Conservation (phyloP, 331 rosid species). For the Acacia pycnantha region DNA sequence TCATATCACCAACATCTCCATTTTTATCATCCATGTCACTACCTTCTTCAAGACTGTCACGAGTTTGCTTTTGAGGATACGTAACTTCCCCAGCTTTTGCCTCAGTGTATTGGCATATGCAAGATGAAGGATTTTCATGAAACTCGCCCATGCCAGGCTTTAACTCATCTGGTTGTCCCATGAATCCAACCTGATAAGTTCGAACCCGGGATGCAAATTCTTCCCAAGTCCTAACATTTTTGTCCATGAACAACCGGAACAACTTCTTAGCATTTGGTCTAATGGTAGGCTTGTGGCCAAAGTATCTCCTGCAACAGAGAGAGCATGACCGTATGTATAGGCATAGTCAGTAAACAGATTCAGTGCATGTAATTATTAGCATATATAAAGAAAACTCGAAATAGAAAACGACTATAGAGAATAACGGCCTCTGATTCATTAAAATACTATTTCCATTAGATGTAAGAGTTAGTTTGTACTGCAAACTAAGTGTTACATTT, state of each 20-base stretch:
- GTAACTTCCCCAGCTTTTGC: slow-evolving; percentile 21
- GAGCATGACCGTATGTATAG: not conserved
- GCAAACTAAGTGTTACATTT: too few species aligned
- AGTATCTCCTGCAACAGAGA: slow-evolving; percentile 71
- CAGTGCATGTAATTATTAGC: not conserved
- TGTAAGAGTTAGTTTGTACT: too few species aligned
- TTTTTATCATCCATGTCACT: slow-evolving; percentile 23
- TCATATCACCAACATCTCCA: slow-evolving; percentile 27
- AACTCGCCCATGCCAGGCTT: slow-evolving; percentile 71
- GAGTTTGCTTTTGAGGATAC: slow-evolving; percentile 28
- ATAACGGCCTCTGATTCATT: slow-evolving; percentile 6
- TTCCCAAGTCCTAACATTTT: slow-evolving; percentile 66
- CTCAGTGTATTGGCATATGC: slow-evolving; percentile 61
- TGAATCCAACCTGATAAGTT: slow-evolving; percentile 69
- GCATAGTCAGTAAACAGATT: slow-evolving; percentile 2
- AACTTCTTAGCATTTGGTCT: slow-evolving; percentile 81
- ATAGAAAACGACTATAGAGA: not conserved
- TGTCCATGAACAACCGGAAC: slow-evolving; percentile 51
- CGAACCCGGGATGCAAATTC: slow-evolving; percentile 67
- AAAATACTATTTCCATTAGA: too few species aligned
- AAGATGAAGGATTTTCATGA: slow-evolving; percentile 81
- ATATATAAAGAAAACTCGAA: not conserved
- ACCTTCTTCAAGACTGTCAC: slow-evolving; percentile 9
- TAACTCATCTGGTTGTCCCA: slow-evolving; percentile 89
- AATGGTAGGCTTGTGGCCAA: slow-evolving; percentile 86